These are phyloP conservation scores for Baeospora myosura DNA, from an alignment of 1,284 basidiomycete genomes.

Conservation along the genomic window DNA sequence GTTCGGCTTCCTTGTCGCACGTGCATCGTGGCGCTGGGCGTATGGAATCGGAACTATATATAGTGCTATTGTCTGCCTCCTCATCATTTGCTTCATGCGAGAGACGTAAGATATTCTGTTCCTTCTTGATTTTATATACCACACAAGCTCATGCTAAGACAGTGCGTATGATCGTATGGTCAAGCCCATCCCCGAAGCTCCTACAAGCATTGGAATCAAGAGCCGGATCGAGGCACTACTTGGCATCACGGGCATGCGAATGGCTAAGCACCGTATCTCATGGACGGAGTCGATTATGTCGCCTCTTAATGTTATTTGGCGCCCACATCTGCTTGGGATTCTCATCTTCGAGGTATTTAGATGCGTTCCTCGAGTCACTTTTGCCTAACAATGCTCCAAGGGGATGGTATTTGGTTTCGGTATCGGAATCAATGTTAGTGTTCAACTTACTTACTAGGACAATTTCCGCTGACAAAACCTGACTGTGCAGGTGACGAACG, in stretches of 20 bases:
- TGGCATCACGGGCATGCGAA: conserved; percentile 56
- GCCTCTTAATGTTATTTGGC: conserved; percentile 52
- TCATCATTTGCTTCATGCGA: conserved; percentile 55
- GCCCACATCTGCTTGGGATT: conserved; percentile 53
- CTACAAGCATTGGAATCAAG: conserved; percentile 36
- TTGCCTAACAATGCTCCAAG: conserved; percentile 21
- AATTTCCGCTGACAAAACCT: neutral
- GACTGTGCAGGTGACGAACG: conserved; percentile 50
- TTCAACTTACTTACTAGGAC: neutral
- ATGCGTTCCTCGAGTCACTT: too few relatives aligned
- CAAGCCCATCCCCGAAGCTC: conserved; percentile 34
- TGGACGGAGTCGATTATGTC: conserved; percentile 43
- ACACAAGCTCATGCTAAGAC: neutral
- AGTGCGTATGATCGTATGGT: conserved; percentile 67
- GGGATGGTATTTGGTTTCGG: conserved; percentile 59
- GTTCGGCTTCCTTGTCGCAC: conserved; percentile 56
- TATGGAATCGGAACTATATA: conserved; percentile 66
- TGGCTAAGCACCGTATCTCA: conserved; percentile 52
- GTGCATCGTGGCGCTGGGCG: conserved; percentile 60
- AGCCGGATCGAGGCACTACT: conserved; percentile 57
- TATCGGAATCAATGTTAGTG: conserved; percentile 66
- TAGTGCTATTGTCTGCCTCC: conserved; percentile 41
- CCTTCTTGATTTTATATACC: neutral
- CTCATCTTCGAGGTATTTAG: conserved; percentile 54
- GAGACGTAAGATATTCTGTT: conserved; percentile 52